Evolutionary conservation across 1,284 basidiomycete species (phyloP).

Genomic region (Rhodofomes roseus): DNA sequence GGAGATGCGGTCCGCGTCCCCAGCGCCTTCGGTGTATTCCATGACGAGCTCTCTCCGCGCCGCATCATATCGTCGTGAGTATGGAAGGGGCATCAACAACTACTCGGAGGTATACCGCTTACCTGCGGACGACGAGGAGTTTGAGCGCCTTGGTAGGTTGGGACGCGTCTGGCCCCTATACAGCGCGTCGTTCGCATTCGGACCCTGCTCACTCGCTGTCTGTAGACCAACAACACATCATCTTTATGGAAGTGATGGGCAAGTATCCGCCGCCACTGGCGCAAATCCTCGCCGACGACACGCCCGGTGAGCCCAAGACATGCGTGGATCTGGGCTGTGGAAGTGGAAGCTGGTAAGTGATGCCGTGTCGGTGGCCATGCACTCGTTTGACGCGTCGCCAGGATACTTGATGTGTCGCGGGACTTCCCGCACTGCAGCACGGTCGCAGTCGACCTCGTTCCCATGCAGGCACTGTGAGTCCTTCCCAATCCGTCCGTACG

Average conservation of each 20-base stretch:
- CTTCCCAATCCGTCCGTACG: constrained; percentile 1
- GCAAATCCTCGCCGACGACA: constrained; percentile 54
- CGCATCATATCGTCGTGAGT: constrained; percentile 58
- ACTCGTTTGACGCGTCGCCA: constrained; percentile 25
- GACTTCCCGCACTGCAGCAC: constrained; percentile 67
- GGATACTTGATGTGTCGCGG: constrained; percentile 70
- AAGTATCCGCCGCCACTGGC: constrained; percentile 57
- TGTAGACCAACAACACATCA: constrained; percentile 61
- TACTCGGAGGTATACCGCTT: constrained; percentile 74
- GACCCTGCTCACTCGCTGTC: background rate
- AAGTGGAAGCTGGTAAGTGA: constrained; percentile 64
- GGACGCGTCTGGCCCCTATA: background rate
- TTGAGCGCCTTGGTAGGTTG: constrained; percentile 54
- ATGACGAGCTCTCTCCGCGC: constrained; percentile 59
- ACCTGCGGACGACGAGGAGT: constrained; percentile 73
- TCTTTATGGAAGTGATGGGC: constrained; percentile 62
- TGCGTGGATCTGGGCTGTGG: constrained; percentile 77
- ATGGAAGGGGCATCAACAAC: constrained; percentile 67
- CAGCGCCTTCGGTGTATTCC: constrained; percentile 64
- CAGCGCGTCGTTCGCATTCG: background rate
- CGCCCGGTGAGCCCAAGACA: constrained; percentile 54
- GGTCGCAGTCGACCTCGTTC: constrained; percentile 74
- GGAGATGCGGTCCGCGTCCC: constrained; percentile 57
- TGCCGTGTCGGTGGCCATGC: constrained; percentile 2
- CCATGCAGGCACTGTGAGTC: constrained; percentile 67